These are phyloP conservation scores for Populus nigra DNA, from an alignment of 345 rosid genomes.

Conservation along the genomic window DNA sequence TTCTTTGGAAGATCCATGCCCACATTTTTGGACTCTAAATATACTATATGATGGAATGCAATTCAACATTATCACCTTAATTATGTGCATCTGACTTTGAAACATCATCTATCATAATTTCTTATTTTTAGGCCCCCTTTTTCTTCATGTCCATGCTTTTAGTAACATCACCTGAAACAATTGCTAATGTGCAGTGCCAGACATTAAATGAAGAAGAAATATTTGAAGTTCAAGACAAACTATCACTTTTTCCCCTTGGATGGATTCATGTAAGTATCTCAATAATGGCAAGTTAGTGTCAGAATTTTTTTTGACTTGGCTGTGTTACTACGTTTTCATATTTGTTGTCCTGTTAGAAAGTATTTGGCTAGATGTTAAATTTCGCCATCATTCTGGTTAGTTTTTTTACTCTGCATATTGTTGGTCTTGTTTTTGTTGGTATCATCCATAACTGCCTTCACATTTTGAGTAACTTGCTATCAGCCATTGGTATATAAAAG, in stretches of 20 bases:
- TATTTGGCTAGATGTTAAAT: too few species aligned
- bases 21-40: neutral
- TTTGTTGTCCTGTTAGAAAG: neutral
- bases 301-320: neutral
- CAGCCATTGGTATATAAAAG: too few species aligned
- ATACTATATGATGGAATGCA: neutral
- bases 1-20: neutral
- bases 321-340: neutral
- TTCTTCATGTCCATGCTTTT: neutral
- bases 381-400: too few species aligned
- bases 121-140: neutral
- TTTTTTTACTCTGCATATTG: too few species aligned
- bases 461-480: too few species aligned
- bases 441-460: too few species aligned
- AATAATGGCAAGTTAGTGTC: neutral
- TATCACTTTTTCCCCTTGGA: conserved; percentile 80
- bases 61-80: neutral
- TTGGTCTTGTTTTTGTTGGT: too few species aligned
- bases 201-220: conserved; percentile 92
- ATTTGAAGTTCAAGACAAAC: conserved; percentile 83
- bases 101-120: neutral
- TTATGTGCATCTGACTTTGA: neutral
- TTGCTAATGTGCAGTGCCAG: conserved; percentile 57
- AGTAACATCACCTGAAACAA: neutral
- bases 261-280: conserved; percentile 86